A percentile compares a stretch with the other conserved stretches of the same genome.
phyloP scores from a whole-genome alignment of 78 protist genomes.

The Guillardia theta region DNA sequence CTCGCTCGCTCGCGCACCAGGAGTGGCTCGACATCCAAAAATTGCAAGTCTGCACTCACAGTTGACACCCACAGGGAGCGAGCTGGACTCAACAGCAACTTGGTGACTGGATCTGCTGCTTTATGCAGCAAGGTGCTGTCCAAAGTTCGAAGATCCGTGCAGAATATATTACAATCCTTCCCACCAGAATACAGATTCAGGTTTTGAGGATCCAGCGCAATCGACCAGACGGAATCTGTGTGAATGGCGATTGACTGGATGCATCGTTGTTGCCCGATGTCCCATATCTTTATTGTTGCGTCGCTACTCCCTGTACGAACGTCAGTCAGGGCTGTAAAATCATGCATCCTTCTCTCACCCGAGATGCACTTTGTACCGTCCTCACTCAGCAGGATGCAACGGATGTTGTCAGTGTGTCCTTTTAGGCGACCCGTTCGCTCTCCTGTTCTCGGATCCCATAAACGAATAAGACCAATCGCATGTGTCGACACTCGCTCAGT shows the following conservation, averaged over 20 bases:
- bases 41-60: background rate
- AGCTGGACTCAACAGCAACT: background rate
- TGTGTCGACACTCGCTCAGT: constrained; percentile 17
- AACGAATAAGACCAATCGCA: background rate
- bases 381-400: background rate
- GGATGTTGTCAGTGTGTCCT: background rate
- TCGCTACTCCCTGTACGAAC: background rate
- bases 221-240: background rate
- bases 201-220: background rate
- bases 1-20: background rate
- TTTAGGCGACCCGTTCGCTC: background rate
- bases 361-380: constrained; percentile 21
- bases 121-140: background rate
- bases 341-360: background rate
- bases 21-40: background rate
- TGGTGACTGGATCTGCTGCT: background rate
- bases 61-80: background rate
- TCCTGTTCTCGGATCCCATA: background rate
- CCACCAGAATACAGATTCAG: background rate
- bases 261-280: background rate
- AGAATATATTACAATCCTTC: background rate
- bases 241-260: background rate
- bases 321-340: background rate
- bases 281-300: constrained; percentile 5
- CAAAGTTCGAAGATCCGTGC: background rate